Evolutionary conservation across 106 monocot species (phyloP).

Genomic region (Apostasia shenzhenica): DNA sequence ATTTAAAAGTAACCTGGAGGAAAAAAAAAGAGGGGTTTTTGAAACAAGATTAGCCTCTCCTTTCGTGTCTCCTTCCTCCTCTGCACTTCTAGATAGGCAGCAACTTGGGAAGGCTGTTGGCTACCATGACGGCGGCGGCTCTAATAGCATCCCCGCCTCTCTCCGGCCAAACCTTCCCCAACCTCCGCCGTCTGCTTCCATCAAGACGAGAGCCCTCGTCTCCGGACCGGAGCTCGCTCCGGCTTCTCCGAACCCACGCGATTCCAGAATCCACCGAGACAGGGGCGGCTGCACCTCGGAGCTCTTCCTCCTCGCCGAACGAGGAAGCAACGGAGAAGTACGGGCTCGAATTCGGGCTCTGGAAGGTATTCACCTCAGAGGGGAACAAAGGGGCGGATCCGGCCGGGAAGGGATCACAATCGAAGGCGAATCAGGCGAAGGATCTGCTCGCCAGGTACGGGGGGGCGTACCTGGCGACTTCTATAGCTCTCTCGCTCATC

Average conservation of each 20-base stretch:
- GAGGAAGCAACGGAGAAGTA: slow-evolving; percentile 76
- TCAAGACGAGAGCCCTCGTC: neutral
- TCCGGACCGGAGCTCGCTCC: neutral
- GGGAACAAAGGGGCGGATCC: slow-evolving; percentile 15
- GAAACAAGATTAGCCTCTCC: too few species aligned
- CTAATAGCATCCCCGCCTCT: neutral
- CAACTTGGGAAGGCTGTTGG: neutral
- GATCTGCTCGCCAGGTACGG: slow-evolving; percentile 88
- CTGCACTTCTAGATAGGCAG: too few species aligned
- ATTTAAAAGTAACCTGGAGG: too few species aligned
- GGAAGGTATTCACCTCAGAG: slow-evolving; percentile 51
- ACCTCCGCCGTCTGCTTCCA: neutral
- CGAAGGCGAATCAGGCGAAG: slow-evolving; percentile 79
- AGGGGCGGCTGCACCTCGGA: neutral
- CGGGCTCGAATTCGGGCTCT: slow-evolving; percentile 87
- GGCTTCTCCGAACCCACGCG: neutral
- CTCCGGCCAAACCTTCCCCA: neutral
- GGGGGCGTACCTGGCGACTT: slow-evolving; percentile 91
- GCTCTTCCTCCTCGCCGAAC: slow-evolving; percentile 21
- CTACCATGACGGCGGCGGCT: neutral
- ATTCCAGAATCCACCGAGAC: slow-evolving; percentile 3
- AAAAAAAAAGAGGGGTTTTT: too few species aligned
- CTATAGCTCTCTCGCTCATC: slow-evolving; percentile 83
- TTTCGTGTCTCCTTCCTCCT: too few species aligned
- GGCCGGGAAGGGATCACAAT: slow-evolving; percentile 27